phyloP scores from a whole-genome alignment of 768 basidiomycete genomes.

The Crucibulum laeve region DNA sequence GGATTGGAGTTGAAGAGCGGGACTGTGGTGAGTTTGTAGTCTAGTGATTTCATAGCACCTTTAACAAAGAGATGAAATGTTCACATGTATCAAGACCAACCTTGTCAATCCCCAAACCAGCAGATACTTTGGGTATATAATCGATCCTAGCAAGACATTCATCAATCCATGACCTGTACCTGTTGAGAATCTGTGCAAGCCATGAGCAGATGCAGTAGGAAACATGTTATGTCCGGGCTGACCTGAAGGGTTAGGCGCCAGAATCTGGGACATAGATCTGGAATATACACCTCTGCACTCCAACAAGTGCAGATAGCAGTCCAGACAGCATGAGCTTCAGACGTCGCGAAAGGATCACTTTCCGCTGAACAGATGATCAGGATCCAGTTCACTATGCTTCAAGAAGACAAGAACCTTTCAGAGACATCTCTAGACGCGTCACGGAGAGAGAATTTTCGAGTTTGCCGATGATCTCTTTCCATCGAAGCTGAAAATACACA shows the following conservation, averaged over 20 bases:
- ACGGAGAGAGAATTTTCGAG: conserved; percentile 65
- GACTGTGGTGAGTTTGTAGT: conserved; percentile 21
- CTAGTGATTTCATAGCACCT: conserved; percentile 7
- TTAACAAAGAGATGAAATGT: conserved; percentile 4
- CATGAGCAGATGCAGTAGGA: conserved; percentile 2
- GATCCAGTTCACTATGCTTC: conserved; percentile 1
- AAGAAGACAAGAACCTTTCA: conserved; percentile 31
- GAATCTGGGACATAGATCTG: conserved; percentile 78
- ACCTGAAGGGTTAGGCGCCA: conserved; percentile 94
- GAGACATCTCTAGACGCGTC: conserved; percentile 33
- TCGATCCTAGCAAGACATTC: conserved; percentile 43
- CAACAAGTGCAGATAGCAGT: conserved; percentile 76
- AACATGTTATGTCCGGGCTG: conserved; percentile 9
- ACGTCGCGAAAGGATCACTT: conserved; percentile 41
- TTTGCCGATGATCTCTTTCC: conserved; percentile 85
- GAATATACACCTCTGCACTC: conserved; percentile 82
- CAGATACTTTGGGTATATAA: conserved; percentile 23
- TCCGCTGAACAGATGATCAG: too few species aligned
- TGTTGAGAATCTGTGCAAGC: conserved; percentile 63
- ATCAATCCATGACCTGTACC: conserved; percentile 80
- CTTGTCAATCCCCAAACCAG: conserved; percentile 27
- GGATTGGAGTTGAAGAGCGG: conserved; percentile 51
- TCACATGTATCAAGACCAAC: conserved; percentile 9
- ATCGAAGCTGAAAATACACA: conserved; percentile 94
- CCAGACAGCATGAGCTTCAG: conserved; percentile 69